phyloP scores from a whole-genome alignment of 2,329 filamentous ascomycete genomes.

The Colletotrichum somersetense region DNA sequence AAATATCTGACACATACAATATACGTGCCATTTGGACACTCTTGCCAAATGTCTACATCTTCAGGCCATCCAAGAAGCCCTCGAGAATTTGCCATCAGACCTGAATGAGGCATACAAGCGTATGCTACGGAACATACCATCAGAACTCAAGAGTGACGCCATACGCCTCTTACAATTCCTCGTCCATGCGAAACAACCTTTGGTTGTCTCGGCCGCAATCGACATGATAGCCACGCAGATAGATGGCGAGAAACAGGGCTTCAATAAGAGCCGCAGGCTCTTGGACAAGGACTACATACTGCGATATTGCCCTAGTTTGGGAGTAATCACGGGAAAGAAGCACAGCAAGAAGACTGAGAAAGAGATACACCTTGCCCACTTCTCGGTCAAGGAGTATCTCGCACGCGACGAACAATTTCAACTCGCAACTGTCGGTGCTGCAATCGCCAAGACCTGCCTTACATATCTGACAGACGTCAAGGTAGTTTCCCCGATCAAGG shows the following conservation, averaged over 20 bases:
- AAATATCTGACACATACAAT: background rate
- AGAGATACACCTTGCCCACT: slow-evolving; percentile 45
- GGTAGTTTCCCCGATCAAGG: no score
- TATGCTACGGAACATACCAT: slow-evolving; percentile 39
- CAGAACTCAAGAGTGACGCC: slow-evolving; percentile 33
- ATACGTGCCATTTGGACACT: slow-evolving; percentile 11
- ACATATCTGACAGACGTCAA: slow-evolving; percentile 38
- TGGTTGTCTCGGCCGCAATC: slow-evolving; percentile 42
- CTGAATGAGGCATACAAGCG: slow-evolving; percentile 13
- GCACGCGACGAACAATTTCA: slow-evolving; percentile 22
- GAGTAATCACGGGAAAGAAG: no score
- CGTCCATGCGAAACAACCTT: slow-evolving; percentile 40
- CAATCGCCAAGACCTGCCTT: slow-evolving; percentile 44
- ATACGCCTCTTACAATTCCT: slow-evolving; percentile 46
- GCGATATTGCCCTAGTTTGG: slow-evolving; percentile 43
- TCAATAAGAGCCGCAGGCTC: slow-evolving; percentile 37
- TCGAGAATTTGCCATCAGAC: background rate
- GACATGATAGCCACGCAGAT: slow-evolving; percentile 45
- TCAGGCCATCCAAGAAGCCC: background rate
- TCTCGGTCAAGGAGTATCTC: slow-evolving; percentile 47
- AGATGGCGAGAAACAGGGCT: slow-evolving; percentile 30
- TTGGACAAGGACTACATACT: slow-evolving; percentile 18
- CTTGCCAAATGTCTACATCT: slow-evolving; percentile 10
- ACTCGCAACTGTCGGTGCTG: slow-evolving; percentile 30
- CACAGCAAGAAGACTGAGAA: no score